Base-by-base conservation (phyloP, 805 yeast species). In the Suhomyces xylopsoci region DNA sequence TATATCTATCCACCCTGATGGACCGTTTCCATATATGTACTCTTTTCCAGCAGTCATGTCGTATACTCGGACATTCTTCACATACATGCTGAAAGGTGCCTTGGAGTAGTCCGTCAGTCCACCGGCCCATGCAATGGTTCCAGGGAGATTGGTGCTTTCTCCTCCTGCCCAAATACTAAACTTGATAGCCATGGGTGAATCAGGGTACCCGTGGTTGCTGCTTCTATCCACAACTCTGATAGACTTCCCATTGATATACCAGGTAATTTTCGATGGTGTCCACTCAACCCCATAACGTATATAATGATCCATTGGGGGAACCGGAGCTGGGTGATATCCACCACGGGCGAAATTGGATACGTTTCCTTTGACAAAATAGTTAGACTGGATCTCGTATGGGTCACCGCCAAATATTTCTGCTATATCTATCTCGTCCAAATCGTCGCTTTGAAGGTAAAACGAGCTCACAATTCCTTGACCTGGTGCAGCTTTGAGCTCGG, bases 81-180 rank as follows among this genome's bases (percentile, higher is more conserved):
- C 65, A 38, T 51, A 48, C 78, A 73, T 73, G 8, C 56, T 43
- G 45, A 65, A 71, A 1, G 79, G 79, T 22, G 63, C 54, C 17
- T 63, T 54, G 2, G 28, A 28, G 54, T 67, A 74, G 51, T 68
- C 63, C 9, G 77, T 67, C 15, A 46, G 25, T 0, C 77, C 79
- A 0, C 78, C 78, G 2, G 77, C 71, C 79, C 78, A 74, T 40
- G 55, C 50, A 15, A 73, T 65, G 3, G 79, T 74, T 6, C 78
- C 79, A 4, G 55, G 56, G 8, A 52, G 58, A 46, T 72, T 73
- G 7, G 47, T 49, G 9, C 58, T 59, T 49, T 73, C 78, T 0
- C 79, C 78, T 3, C 79, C 79, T 1, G 71, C 74, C 79, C 79
- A 75, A 22, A 73, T 54, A 54, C 77, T 70, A 22, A 73, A 52